These are phyloP conservation scores for Euphorbia celastroides DNA, from an alignment of 441 rosid genomes.

Conservation along the genomic window DNA sequence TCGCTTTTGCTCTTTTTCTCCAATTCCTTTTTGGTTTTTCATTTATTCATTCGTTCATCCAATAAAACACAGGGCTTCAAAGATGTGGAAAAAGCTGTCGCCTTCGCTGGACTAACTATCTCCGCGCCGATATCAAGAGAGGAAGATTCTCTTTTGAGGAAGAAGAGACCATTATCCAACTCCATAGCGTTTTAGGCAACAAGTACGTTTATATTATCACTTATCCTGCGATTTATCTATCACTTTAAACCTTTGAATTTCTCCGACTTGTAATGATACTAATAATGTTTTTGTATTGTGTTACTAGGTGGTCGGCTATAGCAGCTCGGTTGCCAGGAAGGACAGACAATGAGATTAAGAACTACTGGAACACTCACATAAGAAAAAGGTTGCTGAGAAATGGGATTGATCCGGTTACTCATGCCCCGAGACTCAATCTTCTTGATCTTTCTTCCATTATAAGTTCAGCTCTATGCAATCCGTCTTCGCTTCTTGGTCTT, in stretches of 20 bases:
- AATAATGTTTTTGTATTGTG: neutral
- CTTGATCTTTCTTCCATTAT: slow-evolving; percentile 61
- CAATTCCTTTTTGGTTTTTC: neutral
- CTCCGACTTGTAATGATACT: neutral
- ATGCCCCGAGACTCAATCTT: slow-evolving; percentile 70
- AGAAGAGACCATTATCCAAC: slow-evolving; percentile 38
- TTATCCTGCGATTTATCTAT: neutral
- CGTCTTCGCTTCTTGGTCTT: slow-evolving; percentile 31
- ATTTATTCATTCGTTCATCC: neutral
- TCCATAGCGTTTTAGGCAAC: slow-evolving; percentile 46
- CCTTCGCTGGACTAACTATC: slow-evolving; percentile 52
- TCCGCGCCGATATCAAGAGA: slow-evolving; percentile 49
- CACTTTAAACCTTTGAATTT: neutral
- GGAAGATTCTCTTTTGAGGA: slow-evolving; percentile 48
- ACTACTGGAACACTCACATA: slow-evolving; percentile 91
- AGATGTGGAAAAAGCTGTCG: slow-evolving; percentile 63
- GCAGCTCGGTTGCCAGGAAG: slow-evolving; percentile 91
- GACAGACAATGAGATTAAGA: slow-evolving; percentile 88
- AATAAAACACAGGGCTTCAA: slow-evolving; percentile 28
- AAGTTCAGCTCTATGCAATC: slow-evolving; percentile 35
- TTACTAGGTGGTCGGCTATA: slow-evolving; percentile 87
- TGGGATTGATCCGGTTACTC: slow-evolving; percentile 91
- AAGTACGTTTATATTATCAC: slow-evolving; percentile 22
- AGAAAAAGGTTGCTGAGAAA: slow-evolving; percentile 68
- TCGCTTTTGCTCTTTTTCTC: neutral